A percentile compares a stretch with the other conserved stretches of the same genome.
Evolutionary conservation across 2,329 filamentous ascomycete genomes (phyloP).

Genomic region (Periconia sp.): DNA sequence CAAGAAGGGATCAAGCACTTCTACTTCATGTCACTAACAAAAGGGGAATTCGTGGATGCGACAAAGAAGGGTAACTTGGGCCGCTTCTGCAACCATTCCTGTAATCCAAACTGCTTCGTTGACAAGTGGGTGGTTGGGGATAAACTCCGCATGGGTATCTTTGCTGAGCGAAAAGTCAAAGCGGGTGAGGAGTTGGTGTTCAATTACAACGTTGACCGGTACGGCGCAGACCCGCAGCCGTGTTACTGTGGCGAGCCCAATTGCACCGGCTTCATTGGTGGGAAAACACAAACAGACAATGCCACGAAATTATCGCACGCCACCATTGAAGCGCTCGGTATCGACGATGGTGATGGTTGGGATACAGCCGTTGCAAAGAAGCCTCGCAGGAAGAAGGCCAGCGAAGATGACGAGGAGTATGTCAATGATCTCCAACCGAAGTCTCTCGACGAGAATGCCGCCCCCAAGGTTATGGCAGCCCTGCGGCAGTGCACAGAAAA

Average conservation of each 20-base stretch:
- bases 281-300: conserved; percentile 95
- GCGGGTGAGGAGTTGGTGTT: conserved; percentile 95
- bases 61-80: conserved; percentile 96
- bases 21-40: conserved; percentile 99
- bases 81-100: conserved; percentile 98
- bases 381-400: conserved; percentile 86
- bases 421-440: conserved; percentile 84
- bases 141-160: conserved; percentile 98
- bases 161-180: conserved; percentile 80
- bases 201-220: conserved; percentile 99
- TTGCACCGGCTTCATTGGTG: conserved; percentile 94
- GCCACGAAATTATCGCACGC: conserved; percentile 87
- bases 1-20: conserved; percentile 98
- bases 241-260: conserved; percentile 96
- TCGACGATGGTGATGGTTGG: conserved; percentile 91
- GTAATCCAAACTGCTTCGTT: conserved; percentile 97
- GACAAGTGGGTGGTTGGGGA: conserved; percentile 99
- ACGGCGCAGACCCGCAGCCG: conserved; percentile 92
- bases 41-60: conserved; percentile 95
- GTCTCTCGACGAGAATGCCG: conserved; percentile 76
- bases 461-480: conserved; percentile 93
- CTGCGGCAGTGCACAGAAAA: conserved; percentile 99
- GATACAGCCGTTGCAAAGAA: conserved; percentile 87
- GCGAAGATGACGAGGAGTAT: conserved; percentile 93
- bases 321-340: conserved; percentile 92